Evolutionary conservation across 1,284 basidiomycete species (phyloP).

Genomic region (Naganishia cerealis): DNA sequence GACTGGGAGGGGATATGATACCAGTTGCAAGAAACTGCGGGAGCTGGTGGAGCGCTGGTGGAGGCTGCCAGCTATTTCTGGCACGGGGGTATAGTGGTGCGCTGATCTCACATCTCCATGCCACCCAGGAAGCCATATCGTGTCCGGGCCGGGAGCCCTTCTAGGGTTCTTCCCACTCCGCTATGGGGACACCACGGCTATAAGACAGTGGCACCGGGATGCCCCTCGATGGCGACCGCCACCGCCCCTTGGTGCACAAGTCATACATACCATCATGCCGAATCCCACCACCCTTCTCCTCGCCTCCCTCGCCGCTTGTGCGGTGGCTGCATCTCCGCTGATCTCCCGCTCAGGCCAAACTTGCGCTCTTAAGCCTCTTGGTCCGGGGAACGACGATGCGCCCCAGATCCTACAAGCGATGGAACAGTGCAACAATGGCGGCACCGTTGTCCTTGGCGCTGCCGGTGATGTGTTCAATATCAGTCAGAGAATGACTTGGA

Average conservation of each 20-base stretch:
- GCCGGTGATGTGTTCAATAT: slow-evolving; percentile 11
- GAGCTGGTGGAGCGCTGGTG: too few species aligned
- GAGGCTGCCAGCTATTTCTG: neutral
- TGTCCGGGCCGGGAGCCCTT: neutral
- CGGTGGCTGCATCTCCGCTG: neutral
- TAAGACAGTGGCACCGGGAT: neutral
- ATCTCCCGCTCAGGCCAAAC: neutral
- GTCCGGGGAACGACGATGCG: slow-evolving; percentile 4
- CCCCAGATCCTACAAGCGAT: slow-evolving; percentile 13
- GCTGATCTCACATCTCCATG: too few species aligned
- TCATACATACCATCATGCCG: neutral
- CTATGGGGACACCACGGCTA: too few species aligned
- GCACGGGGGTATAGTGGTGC: neutral
- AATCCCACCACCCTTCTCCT: neutral
- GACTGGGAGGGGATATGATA: neutral
- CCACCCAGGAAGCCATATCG: too few species aligned
- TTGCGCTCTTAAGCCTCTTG: slow-evolving; percentile 1
- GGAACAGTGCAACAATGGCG: slow-evolving; percentile 11
- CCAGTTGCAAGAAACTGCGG: too few species aligned
- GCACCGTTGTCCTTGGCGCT: slow-evolving; percentile 4
- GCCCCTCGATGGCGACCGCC: neutral
- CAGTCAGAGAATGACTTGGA: slow-evolving; percentile 17
- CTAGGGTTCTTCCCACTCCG: too few species aligned
- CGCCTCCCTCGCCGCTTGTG: neutral
- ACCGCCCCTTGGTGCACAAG: neutral